These are phyloP conservation scores for Penicillium sp. DNA, from an alignment of 2,329 filamentous ascomycete genomes.

Conservation along the genomic window DNA sequence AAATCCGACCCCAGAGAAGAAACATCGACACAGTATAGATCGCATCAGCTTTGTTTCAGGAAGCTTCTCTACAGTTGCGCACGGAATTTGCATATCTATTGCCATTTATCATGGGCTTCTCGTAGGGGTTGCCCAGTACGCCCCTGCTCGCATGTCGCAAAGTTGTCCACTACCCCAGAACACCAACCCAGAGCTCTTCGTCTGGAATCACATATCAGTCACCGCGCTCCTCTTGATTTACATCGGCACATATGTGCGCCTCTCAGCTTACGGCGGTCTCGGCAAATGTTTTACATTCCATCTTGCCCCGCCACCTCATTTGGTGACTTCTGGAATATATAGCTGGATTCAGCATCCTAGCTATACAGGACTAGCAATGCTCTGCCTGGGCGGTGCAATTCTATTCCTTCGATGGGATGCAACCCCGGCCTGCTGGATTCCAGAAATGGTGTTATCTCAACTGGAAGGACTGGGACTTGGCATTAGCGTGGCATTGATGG, in stretches of 20 bases:
- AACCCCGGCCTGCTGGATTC: conserved; percentile 40
- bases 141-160: background rate
- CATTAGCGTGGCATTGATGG: background rate
- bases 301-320: conserved; percentile 47
- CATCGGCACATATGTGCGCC: conserved; percentile 27
- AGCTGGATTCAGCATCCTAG: conserved; percentile 55
- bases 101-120: background rate
- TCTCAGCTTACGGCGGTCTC: conserved; percentile 46
- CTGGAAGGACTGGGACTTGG: conserved; percentile 14
- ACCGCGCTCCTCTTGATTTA: conserved; percentile 21
- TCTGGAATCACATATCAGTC: conserved; percentile 22
- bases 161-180: conserved; percentile 21
- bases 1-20: background rate
- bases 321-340: conserved; percentile 53
- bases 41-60: background rate
- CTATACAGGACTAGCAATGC: conserved; percentile 47
- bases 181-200: conserved; percentile 20
- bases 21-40: background rate
- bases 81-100: background rate
- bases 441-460: background rate
- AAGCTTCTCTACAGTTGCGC: background rate
- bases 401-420: conserved; percentile 45
- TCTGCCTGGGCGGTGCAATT: conserved; percentile 24
- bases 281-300: conserved; percentile 57
- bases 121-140: background rate